Evolutionary conservation across 2,329 filamentous ascomycete genomes (phyloP).

Genomic region (Thyridium curvatum): DNA sequence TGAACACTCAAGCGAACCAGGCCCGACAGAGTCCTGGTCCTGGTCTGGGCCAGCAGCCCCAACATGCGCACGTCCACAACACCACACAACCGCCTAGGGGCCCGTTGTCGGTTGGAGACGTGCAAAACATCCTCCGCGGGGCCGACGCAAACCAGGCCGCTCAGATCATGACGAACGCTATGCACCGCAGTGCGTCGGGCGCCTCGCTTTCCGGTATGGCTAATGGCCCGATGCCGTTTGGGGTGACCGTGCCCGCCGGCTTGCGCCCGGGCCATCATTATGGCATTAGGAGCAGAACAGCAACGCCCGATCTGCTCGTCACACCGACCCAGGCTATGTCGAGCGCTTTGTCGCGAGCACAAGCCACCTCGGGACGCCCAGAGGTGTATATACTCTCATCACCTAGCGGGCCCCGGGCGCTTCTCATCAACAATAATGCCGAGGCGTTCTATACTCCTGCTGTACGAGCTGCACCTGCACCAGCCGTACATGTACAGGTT

Average conservation of each 20-base stretch:
- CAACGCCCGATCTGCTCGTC: conserved; percentile 35
- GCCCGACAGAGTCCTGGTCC: no score
- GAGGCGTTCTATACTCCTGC: conserved; percentile 46
- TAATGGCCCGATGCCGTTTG: conserved; percentile 24
- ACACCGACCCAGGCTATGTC: conserved; percentile 13
- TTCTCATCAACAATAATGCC: conserved; percentile 45
- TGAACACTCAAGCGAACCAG: no score
- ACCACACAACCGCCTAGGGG: conserved; percentile 5
- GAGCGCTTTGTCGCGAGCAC: conserved; percentile 4
- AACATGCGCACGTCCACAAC: no score
- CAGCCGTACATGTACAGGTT: no score
- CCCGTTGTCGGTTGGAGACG: conserved; percentile 32
- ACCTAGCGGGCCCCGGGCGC: conserved; percentile 50
- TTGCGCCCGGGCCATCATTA: conserved; percentile 23
- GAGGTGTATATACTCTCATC: conserved; percentile 58
- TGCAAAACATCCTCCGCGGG: conserved; percentile 38
- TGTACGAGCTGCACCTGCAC: no score
- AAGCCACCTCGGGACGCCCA: conserved; percentile 21
- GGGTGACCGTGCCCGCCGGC: conserved; percentile 33
- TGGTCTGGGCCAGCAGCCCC: no score
- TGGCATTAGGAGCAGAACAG: conserved; percentile 36
- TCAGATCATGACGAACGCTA: conserved; percentile 35
- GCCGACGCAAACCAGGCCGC: conserved; percentile 39
- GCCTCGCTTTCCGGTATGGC: conserved; percentile 32
- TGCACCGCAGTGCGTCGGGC: conserved; percentile 44